Percentiles rank a stretch among this genome's conserved stretches.
Evolutionary conservation across 345 rosid genomes (phyloP).

Genomic region (Melaleuca alternifolia): DNA sequence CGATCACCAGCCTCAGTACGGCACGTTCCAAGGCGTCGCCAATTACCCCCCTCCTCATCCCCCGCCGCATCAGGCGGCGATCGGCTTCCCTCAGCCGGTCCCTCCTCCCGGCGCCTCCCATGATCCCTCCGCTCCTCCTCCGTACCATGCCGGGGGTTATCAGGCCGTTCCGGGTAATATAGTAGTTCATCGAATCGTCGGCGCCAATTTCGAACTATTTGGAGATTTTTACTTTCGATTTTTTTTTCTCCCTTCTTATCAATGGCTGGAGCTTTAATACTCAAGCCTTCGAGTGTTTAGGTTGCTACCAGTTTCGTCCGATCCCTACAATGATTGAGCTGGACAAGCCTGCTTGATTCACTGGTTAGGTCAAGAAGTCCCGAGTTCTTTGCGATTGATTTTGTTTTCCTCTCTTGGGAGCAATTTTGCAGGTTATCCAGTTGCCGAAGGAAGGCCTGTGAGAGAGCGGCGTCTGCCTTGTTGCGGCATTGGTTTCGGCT

Average conservation of each 20-base stretch:
- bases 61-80: constrained; percentile 29
- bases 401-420: background rate
- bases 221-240: background rate
- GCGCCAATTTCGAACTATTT: background rate
- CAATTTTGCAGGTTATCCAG: constrained; percentile 45
- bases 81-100: constrained; percentile 84
- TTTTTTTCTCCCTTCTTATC: background rate
- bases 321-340: background rate
- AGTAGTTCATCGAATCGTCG: background rate
- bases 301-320: background rate
- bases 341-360: background rate
- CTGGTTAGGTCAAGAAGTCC: background rate
- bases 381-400: background rate
- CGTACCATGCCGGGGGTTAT: constrained; percentile 49
- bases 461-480: constrained; percentile 75
- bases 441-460: constrained; percentile 89
- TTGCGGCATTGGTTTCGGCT: constrained; percentile 85
- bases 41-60: constrained; percentile 69
- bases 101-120: constrained; percentile 60
- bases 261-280: background rate
- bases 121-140: constrained; percentile 29
- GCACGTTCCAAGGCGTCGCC: constrained; percentile 95
- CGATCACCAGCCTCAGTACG: constrained; percentile 38
- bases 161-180: constrained; percentile 62
- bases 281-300: background rate